Percentiles rank a stretch among this genome's conserved stretches.
phyloP scores from a whole-genome alignment of 1,284 basidiomycete species.

The Sanghuangporus baumii region DNA sequence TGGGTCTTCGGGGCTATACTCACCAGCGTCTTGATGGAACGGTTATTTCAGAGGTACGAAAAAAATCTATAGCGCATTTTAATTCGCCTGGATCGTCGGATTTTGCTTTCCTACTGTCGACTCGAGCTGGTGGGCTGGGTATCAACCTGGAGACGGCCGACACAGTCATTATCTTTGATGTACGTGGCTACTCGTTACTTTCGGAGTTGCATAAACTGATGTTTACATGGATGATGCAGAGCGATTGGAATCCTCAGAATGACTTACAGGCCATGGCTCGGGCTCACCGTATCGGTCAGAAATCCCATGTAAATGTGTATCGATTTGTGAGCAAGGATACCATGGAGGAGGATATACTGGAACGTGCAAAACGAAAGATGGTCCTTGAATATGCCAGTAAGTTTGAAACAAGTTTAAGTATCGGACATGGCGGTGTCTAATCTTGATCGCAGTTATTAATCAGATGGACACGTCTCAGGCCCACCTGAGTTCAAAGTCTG shows the following conservation, averaged over 20 bases:
- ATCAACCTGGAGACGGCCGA: conserved; percentile 98
- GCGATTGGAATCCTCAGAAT: conserved; percentile 97
- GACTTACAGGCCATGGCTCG: conserved; percentile 99
- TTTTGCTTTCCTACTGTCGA: conserved; percentile 84
- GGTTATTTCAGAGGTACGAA: conserved; percentile 74
- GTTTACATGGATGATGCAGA: conserved; percentile 37
- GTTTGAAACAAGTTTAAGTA: conserved; percentile 31
- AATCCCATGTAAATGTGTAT: conserved; percentile 97
- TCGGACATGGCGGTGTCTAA: neutral
- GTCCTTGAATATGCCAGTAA: conserved; percentile 97
- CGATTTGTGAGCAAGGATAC: conserved; percentile 98
- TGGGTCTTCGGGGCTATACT: conserved; percentile 82
- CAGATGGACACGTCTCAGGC: conserved; percentile 99
- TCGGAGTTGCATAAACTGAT: conserved; percentile 2
- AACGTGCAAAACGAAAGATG: conserved; percentile 99
- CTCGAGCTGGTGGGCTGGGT: conserved; percentile 94
- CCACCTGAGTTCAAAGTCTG: conserved; percentile 81
- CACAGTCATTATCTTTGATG: conserved; percentile 99
- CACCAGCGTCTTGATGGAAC: conserved; percentile 75
- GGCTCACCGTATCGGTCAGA: conserved; percentile 95
- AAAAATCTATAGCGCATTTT: conserved; percentile 79
- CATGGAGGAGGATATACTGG: conserved; percentile 97
- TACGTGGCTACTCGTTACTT: conserved; percentile 36
- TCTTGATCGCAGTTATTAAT: conserved; percentile 75
- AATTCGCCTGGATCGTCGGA: conserved; percentile 70